Base-by-base conservation (phyloP, 331 rosid genomes). In the Cydonia oblonga region DNA sequence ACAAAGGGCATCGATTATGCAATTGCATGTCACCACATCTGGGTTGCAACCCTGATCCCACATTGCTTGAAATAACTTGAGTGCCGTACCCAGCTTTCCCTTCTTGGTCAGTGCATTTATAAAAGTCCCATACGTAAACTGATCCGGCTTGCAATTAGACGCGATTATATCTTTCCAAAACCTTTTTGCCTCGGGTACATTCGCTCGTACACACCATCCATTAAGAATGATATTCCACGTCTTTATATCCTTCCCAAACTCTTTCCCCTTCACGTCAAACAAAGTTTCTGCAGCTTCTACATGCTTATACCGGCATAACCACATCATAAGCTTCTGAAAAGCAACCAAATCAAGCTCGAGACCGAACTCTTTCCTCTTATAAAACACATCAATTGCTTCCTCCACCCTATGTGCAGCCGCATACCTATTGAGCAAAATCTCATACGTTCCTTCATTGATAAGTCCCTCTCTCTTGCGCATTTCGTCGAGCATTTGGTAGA, bases 161-260 rank as follows among this genome's bases (percentile, higher is more conserved):
- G 81, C 84, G 30, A 90, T 19, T 24, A 86, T 82, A 49, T 92
- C 92, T 35, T 81, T 87, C 96, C 96, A 92, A 51, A 90, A 70
- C 84, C 96, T 78, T 74, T 90, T 92, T 4, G 91, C 90, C 79
- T 92, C 96, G 0, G 54, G 67, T 4, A 25, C 26, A 25, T 25
- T 25, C 73, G 88, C 96, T 42, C 86, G 61, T 10, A 88, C 87
- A 56, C 98, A 92, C 97, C 97, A 92, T 5, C 97, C 97, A 19
- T 86, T 87, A 35, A 86, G 91, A 74, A 92, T 73, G 5, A 90
- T 81, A 53, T 92, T 92, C 88, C 90, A 83, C 0, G 88, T 86
- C 84, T 86, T 86, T 62, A 88, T 87, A 71, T 92, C 87, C 0
- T 40, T 57, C 12, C 42, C 32, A 84, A 83, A 76, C 80, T 82